A percentile compares a stretch with the other conserved stretches of the same genome.
Conservation (phyloP, 169 alveolate genomes). For the Plasmodium vivax region DNA sequence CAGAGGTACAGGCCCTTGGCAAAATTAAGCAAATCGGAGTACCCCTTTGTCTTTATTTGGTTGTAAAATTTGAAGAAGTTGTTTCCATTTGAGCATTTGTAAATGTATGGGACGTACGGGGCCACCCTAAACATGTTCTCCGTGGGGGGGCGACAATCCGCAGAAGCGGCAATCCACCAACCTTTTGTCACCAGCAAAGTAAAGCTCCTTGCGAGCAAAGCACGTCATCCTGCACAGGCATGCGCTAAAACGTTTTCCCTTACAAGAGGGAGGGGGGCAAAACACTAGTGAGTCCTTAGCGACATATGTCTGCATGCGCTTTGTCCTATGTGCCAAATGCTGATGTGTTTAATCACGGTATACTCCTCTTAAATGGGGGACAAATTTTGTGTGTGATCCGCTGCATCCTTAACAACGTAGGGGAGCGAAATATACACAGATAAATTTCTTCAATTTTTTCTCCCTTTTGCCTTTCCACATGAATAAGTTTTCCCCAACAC, state of each 20-base stretch:
- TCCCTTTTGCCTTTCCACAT: neutral
- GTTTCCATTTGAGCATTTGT: conserved; percentile 28
- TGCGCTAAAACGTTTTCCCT: neutral
- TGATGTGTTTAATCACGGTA: neutral
- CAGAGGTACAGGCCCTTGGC: conserved; percentile 39
- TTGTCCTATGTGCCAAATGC: neutral
- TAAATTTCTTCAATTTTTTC: neutral
- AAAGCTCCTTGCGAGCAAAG: neutral
- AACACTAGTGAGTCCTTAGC: neutral
- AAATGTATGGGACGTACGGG: conserved; percentile 45
- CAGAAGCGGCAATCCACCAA: neutral
- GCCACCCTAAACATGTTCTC: conserved; percentile 25
- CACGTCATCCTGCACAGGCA: neutral
- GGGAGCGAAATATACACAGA: neutral
- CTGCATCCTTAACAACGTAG: neutral
- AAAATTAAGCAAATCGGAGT: conserved; percentile 45
- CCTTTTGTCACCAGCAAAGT: neutral
- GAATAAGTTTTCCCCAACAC: neutral
- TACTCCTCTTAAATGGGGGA: neutral
- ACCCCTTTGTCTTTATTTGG: conserved; percentile 17
- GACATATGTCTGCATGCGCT: neutral
- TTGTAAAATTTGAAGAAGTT: conserved; percentile 27
- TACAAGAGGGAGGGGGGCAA: neutral
- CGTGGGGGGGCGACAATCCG: neutral
- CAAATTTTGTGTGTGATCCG: neutral